phyloP scores from a whole-genome alignment of 345 rosid genomes.

The Ceriops tagal region DNA sequence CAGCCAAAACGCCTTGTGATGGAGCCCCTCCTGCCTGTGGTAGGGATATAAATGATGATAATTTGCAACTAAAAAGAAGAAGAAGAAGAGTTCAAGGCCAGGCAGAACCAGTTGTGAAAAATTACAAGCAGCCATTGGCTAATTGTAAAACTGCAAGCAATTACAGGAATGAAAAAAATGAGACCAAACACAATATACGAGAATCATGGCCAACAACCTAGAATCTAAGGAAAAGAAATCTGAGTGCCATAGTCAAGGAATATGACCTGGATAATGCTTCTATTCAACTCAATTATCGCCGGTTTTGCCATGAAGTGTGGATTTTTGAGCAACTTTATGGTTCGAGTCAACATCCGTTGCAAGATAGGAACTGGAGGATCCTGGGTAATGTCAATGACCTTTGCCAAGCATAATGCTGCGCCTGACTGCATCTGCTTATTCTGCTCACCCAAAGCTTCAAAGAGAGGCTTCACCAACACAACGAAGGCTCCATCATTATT shows the following conservation, averaged over 20 bases:
- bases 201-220: neutral
- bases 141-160: too few species aligned
- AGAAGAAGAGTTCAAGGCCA: neutral
- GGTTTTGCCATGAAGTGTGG: conserved; percentile 86
- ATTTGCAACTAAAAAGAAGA: neutral
- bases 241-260: conserved; percentile 1
- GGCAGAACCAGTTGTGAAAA: neutral
- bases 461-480: conserved; percentile 65
- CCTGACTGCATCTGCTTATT: conserved; percentile 81
- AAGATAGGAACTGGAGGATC: conserved; percentile 65
- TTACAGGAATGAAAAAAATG: neutral
- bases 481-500: conserved; percentile 51
- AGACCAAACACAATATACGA: neutral
- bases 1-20: conserved; percentile 45
- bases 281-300: conserved; percentile 70
- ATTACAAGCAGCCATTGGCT: too few species aligned
- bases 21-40: conserved; percentile 90
- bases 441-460: conserved; percentile 93
- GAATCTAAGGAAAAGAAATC: neutral
- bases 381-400: conserved; percentile 54
- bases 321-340: conserved; percentile 70
- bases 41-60: conserved; percentile 6
- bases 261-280: conserved; percentile 67
- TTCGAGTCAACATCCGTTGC: conserved; percentile 68
- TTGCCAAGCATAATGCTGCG: conserved; percentile 82